Evolutionary conservation across 371 early-diverging fungal species (phyloP).

Genomic region (Mortierella sp.): DNA sequence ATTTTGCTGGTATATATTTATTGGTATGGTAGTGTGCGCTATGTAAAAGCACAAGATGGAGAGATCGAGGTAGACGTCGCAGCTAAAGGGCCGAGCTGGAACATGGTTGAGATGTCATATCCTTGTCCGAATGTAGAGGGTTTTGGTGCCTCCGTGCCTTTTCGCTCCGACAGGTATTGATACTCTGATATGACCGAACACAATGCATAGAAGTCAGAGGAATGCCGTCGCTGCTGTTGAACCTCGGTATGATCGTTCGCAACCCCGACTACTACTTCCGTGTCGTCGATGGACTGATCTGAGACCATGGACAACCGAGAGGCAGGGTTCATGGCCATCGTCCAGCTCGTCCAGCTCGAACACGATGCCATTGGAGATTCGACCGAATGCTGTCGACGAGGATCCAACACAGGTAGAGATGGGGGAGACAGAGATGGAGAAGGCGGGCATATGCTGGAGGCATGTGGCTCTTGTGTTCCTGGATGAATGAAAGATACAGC

Average conservation of each 20-base stretch:
- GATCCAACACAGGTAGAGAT: too few species aligned
- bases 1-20: neutral
- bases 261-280: too few species aligned
- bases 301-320: neutral
- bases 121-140: slow-evolving; percentile 19
- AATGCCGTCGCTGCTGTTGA: neutral
- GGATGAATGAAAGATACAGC: too few species aligned
- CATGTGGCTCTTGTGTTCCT: too few species aligned
- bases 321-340: neutral
- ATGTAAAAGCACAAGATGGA: too few species aligned
- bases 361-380: neutral
- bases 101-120: slow-evolving; percentile 50
- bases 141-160: neutral
- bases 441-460: too few species aligned
- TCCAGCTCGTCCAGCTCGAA: slow-evolving; percentile 13
- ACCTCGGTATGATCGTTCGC: too few species aligned
- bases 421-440: too few species aligned
- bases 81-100: slow-evolving; percentile 20
- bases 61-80: neutral
- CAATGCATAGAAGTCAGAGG: too few species aligned
- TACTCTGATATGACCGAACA: neutral
- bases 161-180: neutral
- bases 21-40: too few species aligned
- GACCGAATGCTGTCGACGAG: neutral
- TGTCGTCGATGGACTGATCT: slow-evolving; percentile 5